Percentiles rank a stretch among this genome's conserved stretches.
Evolutionary conservation across 108 stramenopile genomes (phyloP).

Genomic region (Fistulifera pelliculosa): DNA sequence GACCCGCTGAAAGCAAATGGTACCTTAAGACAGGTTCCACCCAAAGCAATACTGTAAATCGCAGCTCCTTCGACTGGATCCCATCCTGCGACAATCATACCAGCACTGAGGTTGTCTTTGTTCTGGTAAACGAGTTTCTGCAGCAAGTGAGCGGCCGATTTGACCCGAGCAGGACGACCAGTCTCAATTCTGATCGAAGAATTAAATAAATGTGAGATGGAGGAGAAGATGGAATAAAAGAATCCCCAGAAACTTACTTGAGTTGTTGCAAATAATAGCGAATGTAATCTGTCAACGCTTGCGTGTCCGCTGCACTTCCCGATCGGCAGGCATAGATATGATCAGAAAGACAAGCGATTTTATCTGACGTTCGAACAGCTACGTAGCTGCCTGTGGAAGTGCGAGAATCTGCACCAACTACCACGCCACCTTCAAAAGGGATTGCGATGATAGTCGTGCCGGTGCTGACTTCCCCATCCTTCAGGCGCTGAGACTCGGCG

Average conservation of each 20-base stretch:
- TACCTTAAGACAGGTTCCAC: constrained; percentile 89
- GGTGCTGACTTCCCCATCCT: constrained; percentile 70
- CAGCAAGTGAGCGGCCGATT: constrained; percentile 88
- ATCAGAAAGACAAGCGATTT: constrained; percentile 89
- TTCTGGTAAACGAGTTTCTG: constrained; percentile 84
- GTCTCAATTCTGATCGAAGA: constrained; percentile 60
- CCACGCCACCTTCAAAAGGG: constrained; percentile 85
- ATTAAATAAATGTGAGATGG: background rate
- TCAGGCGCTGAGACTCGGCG: constrained; percentile 3
- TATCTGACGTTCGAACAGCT: constrained; percentile 92
- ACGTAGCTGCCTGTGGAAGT: constrained; percentile 95
- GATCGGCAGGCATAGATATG: constrained; percentile 91
- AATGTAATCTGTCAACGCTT: constrained; percentile 91
- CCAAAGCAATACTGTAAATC: constrained; percentile 87
- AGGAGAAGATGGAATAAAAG: background rate
- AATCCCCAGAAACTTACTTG: constrained; percentile 31
- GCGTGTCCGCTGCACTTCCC: constrained; percentile 96
- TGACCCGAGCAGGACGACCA: constrained; percentile 82
- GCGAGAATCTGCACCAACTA: constrained; percentile 95
- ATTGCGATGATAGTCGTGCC: constrained; percentile 97
- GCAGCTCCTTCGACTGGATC: constrained; percentile 85
- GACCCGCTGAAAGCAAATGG: constrained; percentile 90
- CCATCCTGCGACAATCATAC: constrained; percentile 97
- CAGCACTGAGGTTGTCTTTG: constrained; percentile 92
- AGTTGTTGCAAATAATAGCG: constrained; percentile 74